phyloP scores from a whole-genome alignment of 2,329 filamentous ascomycete species.

The Cladosporium sphaerospermum region DNA sequence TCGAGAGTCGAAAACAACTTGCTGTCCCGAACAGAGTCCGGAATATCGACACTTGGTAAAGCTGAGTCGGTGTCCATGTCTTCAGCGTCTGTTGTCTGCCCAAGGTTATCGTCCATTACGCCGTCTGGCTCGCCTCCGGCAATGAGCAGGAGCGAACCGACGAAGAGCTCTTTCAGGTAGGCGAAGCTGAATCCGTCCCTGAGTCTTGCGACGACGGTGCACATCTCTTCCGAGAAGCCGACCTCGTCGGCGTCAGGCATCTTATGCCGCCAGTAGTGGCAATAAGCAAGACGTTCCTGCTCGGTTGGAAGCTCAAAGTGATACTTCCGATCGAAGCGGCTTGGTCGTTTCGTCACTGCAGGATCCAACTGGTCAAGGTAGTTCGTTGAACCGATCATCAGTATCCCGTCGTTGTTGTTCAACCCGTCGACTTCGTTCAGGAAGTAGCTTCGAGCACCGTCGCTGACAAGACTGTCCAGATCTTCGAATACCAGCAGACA shows the following conservation, averaged over 20 bases:
- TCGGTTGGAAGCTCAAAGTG: constrained; percentile 47
- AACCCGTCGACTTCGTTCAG: constrained; percentile 67
- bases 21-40: background rate
- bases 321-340: constrained; percentile 62
- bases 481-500: constrained; percentile 68
- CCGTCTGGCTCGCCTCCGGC: background rate
- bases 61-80: background rate
- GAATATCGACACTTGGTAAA: background rate
- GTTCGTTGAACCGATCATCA: constrained; percentile 8
- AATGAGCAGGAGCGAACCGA: constrained; percentile 25
- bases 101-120: background rate
- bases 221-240: constrained; percentile 54
- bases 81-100: background rate
- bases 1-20: background rate
- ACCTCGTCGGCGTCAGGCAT: constrained; percentile 51
- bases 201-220: constrained; percentile 52
- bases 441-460: constrained; percentile 59
- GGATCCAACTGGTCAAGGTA: constrained; percentile 47
- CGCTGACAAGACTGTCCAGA: constrained; percentile 59
- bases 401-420: constrained; percentile 34
- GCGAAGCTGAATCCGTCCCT: constrained; percentile 62
- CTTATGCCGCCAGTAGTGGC: constrained; percentile 56
- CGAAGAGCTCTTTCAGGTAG: constrained; percentile 63
- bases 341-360: constrained; percentile 55
- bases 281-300: constrained; percentile 53